Conservation (phyloP, 2,329 filamentous ascomycete species). For the Trichoderma brevicompactum region DNA sequence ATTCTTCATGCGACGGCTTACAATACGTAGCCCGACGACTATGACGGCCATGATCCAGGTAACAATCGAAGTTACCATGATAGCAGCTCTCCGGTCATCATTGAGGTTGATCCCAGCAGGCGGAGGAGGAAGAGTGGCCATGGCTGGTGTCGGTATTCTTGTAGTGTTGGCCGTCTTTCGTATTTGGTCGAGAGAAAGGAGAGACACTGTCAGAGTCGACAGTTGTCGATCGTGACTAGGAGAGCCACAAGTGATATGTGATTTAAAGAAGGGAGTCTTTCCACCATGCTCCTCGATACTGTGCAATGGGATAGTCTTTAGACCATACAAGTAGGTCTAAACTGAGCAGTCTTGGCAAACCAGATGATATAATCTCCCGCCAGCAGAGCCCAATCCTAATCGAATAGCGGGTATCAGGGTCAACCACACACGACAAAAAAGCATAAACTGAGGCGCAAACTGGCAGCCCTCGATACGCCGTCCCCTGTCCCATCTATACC, state of each 20-base stretch:
- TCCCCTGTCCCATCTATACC: conserved; percentile 2
- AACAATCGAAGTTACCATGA: conserved; percentile 31
- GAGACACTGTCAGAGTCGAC: background rate
- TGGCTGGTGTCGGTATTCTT: background rate
- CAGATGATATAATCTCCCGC: background rate
- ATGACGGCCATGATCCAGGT: conserved; percentile 32
- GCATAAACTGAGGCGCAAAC: background rate
- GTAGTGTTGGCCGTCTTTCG: background rate
- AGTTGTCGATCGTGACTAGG: background rate
- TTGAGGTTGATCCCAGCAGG: conserved; percentile 34
- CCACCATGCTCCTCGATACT: background rate
- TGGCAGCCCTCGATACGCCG: background rate
- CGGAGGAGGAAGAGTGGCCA: conserved; percentile 23
- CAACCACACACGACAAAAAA: background rate
- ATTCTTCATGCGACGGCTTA: conserved; percentile 32
- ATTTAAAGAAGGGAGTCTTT: background rate
- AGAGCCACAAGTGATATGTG: background rate
- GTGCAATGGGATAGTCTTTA: background rate
- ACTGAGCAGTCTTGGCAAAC: background rate
- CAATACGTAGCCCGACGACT: conserved; percentile 32
- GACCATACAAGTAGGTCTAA: background rate
- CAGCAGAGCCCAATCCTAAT: background rate
- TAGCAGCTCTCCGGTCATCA: conserved; percentile 30
- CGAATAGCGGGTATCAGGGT: background rate
- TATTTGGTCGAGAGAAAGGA: background rate